Percentiles rank a stretch among this genome's conserved stretches.
Evolutionary conservation across 768 basidiomycete species (phyloP).

Genomic region (Boletus subparvulus): DNA sequence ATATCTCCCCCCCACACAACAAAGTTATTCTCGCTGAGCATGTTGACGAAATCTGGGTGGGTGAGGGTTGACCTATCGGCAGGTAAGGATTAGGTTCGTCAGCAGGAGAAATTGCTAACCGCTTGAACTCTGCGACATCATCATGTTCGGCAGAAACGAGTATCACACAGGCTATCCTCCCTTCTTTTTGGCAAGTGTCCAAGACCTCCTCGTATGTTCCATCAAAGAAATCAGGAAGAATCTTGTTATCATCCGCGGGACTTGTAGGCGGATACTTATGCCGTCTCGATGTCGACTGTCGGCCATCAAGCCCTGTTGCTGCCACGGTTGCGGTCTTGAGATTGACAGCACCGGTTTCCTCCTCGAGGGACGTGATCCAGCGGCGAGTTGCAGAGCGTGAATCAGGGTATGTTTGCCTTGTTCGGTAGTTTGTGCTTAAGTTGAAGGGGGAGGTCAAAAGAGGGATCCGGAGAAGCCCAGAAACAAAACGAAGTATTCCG

Average conservation of each 20-base stretch:
- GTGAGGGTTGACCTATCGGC: constrained; percentile 65
- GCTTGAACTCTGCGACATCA: constrained; percentile 83
- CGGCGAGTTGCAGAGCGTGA: constrained; percentile 62
- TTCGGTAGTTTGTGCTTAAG: constrained; percentile 41
- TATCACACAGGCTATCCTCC: constrained; percentile 74
- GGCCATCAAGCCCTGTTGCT: constrained; percentile 39
- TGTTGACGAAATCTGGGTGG: constrained; percentile 64
- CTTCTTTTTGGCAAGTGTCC: constrained; percentile 65
- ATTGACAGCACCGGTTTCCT: constrained; percentile 76
- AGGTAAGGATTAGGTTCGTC: neutral
- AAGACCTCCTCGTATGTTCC: constrained; percentile 83
- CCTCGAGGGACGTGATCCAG: constrained; percentile 80
- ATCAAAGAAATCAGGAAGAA: constrained; percentile 78
- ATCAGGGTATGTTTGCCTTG: constrained; percentile 37
- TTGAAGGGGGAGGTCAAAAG: constrained; percentile 56
- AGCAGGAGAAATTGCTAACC: constrained; percentile 40
- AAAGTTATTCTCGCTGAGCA: constrained; percentile 71
- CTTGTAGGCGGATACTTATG: constrained; percentile 28
- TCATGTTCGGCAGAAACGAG: constrained; percentile 91
- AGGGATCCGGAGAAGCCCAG: constrained; percentile 66
- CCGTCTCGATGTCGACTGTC: constrained; percentile 45
- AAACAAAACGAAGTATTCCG: constrained; percentile 58
- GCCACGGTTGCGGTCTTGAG: constrained; percentile 42
- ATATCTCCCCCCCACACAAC: constrained; percentile 94
- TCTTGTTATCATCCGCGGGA: constrained; percentile 39